Percentiles rank a stretch among this genome's conserved stretches.
Conservation (phyloP, 306 rosid genomes). For the Cucumis melo region DNA sequence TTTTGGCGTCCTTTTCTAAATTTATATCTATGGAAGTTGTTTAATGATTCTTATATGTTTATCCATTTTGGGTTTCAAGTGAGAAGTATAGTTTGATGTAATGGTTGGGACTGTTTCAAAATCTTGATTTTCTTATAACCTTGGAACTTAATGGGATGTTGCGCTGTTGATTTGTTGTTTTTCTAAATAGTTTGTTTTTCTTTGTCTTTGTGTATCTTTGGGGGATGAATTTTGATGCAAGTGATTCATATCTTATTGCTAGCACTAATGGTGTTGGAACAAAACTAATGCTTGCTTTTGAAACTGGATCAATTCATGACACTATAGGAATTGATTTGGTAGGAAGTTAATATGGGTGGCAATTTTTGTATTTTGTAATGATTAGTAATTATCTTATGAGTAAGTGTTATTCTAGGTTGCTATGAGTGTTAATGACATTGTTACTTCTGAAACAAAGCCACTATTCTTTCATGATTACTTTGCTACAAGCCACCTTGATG, state of each 20-base stretch:
- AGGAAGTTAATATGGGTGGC: constrained; percentile 5
- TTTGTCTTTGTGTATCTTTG: background rate
- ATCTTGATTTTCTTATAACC: background rate
- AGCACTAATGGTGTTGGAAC: constrained; percentile 97
- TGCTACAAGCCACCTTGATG: constrained; percentile 81
- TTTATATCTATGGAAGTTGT: background rate
- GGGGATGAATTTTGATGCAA: constrained; percentile 19
- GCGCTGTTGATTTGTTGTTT: background rate
- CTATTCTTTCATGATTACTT: constrained; percentile 87
- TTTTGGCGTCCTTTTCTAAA: background rate
- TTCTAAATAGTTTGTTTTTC: background rate
- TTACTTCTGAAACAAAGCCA: constrained; percentile 93
- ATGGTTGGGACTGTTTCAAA: background rate
- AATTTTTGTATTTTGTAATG: background rate
- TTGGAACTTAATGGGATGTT: background rate
- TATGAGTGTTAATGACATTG: constrained; percentile 89
- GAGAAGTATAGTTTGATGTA: background rate
- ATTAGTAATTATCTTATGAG: background rate
- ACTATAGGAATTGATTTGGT: constrained; percentile 96
- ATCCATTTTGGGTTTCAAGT: background rate
- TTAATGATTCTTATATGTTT: background rate
- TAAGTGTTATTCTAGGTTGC: constrained; percentile 49
- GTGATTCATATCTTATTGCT: constrained; percentile 77
- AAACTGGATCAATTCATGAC: constrained; percentile 76
- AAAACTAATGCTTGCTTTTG: constrained; percentile 77